Conservation (phyloP, 495 filamentous ascomycete genomes). For the Melanomma pulvis-pyrius region DNA sequence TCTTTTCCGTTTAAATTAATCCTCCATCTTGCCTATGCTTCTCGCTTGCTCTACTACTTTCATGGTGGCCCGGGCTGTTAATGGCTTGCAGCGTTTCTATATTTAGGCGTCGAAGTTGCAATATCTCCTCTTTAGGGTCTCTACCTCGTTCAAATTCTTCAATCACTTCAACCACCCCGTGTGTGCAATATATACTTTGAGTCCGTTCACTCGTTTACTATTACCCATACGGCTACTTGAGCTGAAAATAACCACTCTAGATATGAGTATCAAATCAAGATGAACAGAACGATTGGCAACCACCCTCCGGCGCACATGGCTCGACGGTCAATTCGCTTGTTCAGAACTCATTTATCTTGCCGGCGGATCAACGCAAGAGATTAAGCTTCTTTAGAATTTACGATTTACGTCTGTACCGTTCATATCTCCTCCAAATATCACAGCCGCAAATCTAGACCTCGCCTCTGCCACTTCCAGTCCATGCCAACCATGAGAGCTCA, state of each 20-base stretch:
- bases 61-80: background rate
- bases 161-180: background rate
- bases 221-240: constrained; percentile 15
- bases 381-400: constrained; percentile 16
- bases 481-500: background rate
- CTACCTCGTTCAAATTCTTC: constrained; percentile 8
- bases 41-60: constrained; percentile 2
- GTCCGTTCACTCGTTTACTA: constrained; percentile 10
- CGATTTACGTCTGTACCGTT: background rate
- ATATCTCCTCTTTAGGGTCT: constrained; percentile 3
- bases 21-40: background rate
- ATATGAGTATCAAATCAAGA: constrained; percentile 22
- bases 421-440: background rate
- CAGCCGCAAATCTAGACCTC: background rate
- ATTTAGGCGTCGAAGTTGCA: constrained; percentile 7
- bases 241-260: constrained; percentile 20
- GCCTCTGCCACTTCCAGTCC: background rate
- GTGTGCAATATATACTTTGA: constrained; percentile 18
- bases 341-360: constrained; percentile 1
- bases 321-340: constrained; percentile 2
- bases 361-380: constrained; percentile 6
- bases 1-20: constrained; percentile 17
- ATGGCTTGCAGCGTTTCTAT: constrained; percentile 7
- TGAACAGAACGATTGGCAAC: background rate
- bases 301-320: background rate